A percentile compares a stretch with the other conserved stretches of the same genome.
Evolutionary conservation across 108 stramenopile genomes (phyloP).

Genomic region (Mediolabrus comicus): DNA sequence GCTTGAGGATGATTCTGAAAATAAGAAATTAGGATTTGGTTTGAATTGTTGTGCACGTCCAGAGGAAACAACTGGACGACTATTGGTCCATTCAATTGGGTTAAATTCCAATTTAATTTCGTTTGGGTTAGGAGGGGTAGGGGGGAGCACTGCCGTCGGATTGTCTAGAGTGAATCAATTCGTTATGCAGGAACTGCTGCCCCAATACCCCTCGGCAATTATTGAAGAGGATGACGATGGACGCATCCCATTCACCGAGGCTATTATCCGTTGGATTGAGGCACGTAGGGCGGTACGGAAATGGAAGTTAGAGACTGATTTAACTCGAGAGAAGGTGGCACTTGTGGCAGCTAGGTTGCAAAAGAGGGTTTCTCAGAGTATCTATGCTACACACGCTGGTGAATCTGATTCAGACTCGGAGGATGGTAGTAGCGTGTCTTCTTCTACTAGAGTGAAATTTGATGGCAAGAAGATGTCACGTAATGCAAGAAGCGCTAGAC

Average conservation of each 20-base stretch:
- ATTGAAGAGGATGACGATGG: constrained; percentile 12
- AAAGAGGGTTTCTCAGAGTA: neutral
- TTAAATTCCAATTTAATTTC: constrained; percentile 9
- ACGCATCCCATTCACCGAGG: constrained; percentile 10
- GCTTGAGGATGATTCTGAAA: neutral
- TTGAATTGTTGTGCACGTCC: neutral
- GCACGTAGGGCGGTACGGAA: constrained; percentile 6
- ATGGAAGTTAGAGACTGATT: constrained; percentile 9
- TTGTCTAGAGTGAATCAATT: constrained; percentile 5
- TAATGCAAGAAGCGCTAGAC: no score
- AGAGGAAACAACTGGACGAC: neutral
- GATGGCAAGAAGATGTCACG: neutral
- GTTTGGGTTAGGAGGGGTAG: neutral
- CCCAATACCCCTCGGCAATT: constrained; percentile 11
- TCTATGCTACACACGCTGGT: neutral
- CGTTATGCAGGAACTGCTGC: constrained; percentile 1
- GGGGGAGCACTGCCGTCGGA: neutral
- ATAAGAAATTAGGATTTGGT: neutral
- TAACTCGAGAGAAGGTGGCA: neutral
- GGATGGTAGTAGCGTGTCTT: neutral
- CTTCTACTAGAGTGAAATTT: no score
- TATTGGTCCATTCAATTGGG: constrained; percentile 10
- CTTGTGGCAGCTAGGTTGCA: neutral
- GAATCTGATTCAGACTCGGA: constrained; percentile 1
- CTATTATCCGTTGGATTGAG: constrained; percentile 10